A percentile compares a stretch with the other conserved stretches of the same genome.
phyloP scores from a whole-genome alignment of 2,329 filamentous ascomycete species.

The Aphanoascus verrucosus region DNA sequence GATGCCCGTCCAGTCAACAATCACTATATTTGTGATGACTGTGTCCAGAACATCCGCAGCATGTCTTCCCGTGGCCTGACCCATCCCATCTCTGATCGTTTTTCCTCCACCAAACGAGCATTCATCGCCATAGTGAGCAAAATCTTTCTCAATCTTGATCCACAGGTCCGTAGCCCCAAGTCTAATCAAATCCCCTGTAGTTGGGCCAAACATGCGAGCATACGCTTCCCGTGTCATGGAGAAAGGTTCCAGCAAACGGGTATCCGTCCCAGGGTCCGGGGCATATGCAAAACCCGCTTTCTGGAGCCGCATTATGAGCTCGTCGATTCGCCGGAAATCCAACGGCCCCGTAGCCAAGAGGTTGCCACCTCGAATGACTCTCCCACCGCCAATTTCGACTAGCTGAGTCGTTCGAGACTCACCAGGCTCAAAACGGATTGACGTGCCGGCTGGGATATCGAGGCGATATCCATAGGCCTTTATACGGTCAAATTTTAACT shows the following conservation, averaged over 20 bases:
- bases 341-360: slow-evolving; percentile 62
- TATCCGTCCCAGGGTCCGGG: slow-evolving; percentile 52
- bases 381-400: slow-evolving; percentile 75
- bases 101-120: slow-evolving; percentile 94
- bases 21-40: slow-evolving; percentile 78
- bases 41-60: slow-evolving; percentile 68
- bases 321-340: slow-evolving; percentile 50
- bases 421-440: slow-evolving; percentile 85
- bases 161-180: slow-evolving; percentile 78
- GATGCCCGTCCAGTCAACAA: slow-evolving; percentile 85
- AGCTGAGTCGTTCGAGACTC: slow-evolving; percentile 82
- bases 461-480: slow-evolving; percentile 75
- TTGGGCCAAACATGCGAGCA: slow-evolving; percentile 83
- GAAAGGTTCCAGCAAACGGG: slow-evolving; percentile 48
- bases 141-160: slow-evolving; percentile 79
- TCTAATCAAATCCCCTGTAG: slow-evolving; percentile 72
- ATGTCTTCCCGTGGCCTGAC: slow-evolving; percentile 67
- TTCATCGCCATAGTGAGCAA: slow-evolving; percentile 79
- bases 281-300: slow-evolving; percentile 67
- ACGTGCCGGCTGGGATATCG: slow-evolving; percentile 84
- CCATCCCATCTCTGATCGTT: slow-evolving; percentile 89
- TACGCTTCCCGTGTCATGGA: slow-evolving; percentile 72
- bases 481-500: slow-evolving; percentile 75
- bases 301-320: slow-evolving; percentile 58
- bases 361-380: slow-evolving; percentile 76